Conservation (phyloP, 164 flowering plant genomes). For the Vitis labrusca region DNA sequence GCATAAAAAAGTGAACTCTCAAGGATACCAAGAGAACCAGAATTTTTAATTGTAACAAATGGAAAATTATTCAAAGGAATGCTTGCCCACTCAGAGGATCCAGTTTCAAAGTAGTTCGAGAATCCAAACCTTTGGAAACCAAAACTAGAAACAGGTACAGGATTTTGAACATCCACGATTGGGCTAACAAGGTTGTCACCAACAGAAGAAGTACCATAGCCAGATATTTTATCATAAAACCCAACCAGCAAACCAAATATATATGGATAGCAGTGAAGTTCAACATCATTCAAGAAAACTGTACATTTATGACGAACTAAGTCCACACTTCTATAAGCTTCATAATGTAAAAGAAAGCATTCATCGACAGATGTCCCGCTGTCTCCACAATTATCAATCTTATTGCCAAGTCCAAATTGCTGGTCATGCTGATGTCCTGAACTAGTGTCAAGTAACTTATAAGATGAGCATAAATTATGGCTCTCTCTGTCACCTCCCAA, state of each 20-base stretch:
- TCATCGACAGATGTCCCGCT: slow-evolving; percentile 22
- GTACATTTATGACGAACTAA: slow-evolving; percentile 23
- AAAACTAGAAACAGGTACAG: slow-evolving; percentile 14
- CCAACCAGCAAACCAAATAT: slow-evolving; percentile 44
- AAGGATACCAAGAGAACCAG: slow-evolving; percentile 43
- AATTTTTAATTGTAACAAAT: slow-evolving; percentile 45
- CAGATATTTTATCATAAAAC: slow-evolving; percentile 43
- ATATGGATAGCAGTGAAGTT: slow-evolving; percentile 73
- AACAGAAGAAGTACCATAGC: slow-evolving; percentile 15
- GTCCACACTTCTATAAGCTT: slow-evolving; percentile 24
- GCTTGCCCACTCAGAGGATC: slow-evolving; percentile 27
- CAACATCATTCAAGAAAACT: slow-evolving; percentile 49
- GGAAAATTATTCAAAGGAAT: slow-evolving; percentile 70
- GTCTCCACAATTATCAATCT: slow-evolving; percentile 18
- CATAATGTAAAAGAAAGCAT: slow-evolving; percentile 56
- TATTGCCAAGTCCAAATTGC: slow-evolving; percentile 11
- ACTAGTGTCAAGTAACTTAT: slow-evolving; percentile 21
- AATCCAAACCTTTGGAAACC: slow-evolving; percentile 56
- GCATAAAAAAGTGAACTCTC: slow-evolving; percentile 44
- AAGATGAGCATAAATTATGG: slow-evolving; percentile 42
- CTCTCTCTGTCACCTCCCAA: slow-evolving; percentile 18
- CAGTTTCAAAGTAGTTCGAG: slow-evolving; percentile 55
- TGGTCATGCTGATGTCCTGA: slow-evolving; percentile 22
- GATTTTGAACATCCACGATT: slow-evolving; percentile 7
- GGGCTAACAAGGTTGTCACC: slow-evolving; percentile 18